A percentile compares a stretch with the other conserved stretches of the same genome.
Conservation (phyloP, 2,329 filamentous ascomycete genomes). For the Exutisphaerella laricina region DNA sequence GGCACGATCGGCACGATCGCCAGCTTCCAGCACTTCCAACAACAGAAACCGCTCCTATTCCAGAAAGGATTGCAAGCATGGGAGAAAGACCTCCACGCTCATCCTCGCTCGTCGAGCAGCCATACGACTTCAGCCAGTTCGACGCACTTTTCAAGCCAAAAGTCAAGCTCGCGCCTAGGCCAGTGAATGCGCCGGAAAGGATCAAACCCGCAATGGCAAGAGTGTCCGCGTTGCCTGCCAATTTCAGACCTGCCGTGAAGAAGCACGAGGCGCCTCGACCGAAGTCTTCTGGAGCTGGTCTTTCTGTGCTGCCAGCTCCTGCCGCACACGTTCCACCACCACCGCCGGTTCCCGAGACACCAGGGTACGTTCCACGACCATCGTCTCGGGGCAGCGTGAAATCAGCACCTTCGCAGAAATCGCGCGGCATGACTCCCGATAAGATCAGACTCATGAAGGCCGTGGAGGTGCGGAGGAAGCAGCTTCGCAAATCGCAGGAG, state of each 20-base stretch:
- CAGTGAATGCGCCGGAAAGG: slow-evolving; percentile 47
- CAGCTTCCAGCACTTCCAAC: slow-evolving; percentile 5
- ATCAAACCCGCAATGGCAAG: slow-evolving; percentile 49
- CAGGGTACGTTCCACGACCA: slow-evolving; percentile 31
- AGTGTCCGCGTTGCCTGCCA: slow-evolving; percentile 39
- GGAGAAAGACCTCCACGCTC: slow-evolving; percentile 3
- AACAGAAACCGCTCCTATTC: neutral
- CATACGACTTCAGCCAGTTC: slow-evolving; percentile 44
- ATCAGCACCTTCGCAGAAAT: slow-evolving; percentile 40
- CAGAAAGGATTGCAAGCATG: slow-evolving; percentile 6
- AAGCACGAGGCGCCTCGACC: slow-evolving; percentile 32
- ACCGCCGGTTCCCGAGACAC: slow-evolving; percentile 34
- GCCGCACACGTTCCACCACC: slow-evolving; percentile 5
- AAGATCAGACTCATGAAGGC: slow-evolving; percentile 93
- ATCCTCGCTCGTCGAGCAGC: slow-evolving; percentile 36
- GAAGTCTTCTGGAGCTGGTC: slow-evolving; percentile 31
- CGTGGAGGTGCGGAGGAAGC: slow-evolving; percentile 80
- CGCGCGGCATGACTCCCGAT: slow-evolving; percentile 65
- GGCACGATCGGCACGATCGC: slow-evolving; percentile 4
- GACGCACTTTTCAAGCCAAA: slow-evolving; percentile 59
- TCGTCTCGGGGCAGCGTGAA: slow-evolving; percentile 35
- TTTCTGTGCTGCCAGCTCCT: slow-evolving; percentile 9
- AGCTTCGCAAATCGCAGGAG: slow-evolving; percentile 45
- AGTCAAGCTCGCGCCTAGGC: slow-evolving; percentile 81
- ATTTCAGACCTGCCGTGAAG: slow-evolving; percentile 22